phyloP scores from a whole-genome alignment of 2,329 filamentous ascomycete species.

The Trichoderma polysporum region DNA sequence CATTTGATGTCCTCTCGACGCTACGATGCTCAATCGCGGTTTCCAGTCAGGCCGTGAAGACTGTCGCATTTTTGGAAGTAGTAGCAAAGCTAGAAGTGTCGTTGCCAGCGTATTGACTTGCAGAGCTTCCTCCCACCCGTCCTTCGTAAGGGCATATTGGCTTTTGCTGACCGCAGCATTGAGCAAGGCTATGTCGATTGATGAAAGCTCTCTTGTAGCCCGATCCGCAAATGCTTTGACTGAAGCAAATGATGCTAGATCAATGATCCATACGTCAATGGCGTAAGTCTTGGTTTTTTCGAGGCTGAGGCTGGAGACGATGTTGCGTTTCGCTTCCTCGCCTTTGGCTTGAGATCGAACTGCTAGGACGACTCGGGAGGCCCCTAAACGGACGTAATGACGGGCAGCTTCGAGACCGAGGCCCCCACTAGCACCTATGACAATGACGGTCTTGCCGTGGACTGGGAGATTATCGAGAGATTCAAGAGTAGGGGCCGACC shows the following conservation, averaged over 20 bases:
- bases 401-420: conserved; percentile 41
- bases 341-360: not conserved
- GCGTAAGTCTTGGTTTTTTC: not conserved
- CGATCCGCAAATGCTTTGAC: conserved; percentile 6
- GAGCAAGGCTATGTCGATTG: conserved; percentile 30
- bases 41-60: conserved; percentile 14
- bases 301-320: not conserved
- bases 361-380: conserved; percentile 17
- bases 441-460: conserved; percentile 34
- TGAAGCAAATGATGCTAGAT: conserved; percentile 8
- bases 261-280: conserved; percentile 14
- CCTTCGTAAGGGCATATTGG: conserved; percentile 25
- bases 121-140: conserved; percentile 52
- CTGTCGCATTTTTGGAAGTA: conserved; percentile 32
- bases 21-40: conserved; percentile 18
- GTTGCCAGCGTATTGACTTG: conserved; percentile 61
- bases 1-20: not conserved
- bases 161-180: conserved; percentile 31
- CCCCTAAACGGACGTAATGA: conserved; percentile 37
- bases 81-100: conserved; percentile 50
- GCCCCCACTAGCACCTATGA: conserved; percentile 42
- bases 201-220: not conserved
- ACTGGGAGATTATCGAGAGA: conserved; percentile 2
- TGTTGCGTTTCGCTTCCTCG: conserved; percentile 6
- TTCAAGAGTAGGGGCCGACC: not conserved